Percentiles rank a stretch among this genome's conserved stretches.
phyloP scores from a whole-genome alignment of 202 grass and related monocot species.

The Digitaria exilis region DNA sequence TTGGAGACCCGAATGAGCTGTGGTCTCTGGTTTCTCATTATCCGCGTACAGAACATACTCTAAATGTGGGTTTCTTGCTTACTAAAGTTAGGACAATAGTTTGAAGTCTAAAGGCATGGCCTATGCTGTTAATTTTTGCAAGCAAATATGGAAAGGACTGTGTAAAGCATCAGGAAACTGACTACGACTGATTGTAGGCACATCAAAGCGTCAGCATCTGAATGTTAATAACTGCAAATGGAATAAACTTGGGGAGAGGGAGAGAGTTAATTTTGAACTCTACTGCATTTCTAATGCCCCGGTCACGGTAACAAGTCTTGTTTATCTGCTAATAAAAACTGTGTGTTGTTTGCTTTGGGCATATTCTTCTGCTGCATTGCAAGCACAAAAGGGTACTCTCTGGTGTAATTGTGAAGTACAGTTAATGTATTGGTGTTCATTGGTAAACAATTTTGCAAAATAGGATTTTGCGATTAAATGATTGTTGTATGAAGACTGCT shows the following conservation, averaged over 20 bases:
- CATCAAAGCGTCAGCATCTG: neutral
- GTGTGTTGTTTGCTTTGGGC: slow-evolving; percentile 7
- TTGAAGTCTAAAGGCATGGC: neutral
- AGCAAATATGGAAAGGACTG: neutral
- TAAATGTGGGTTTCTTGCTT: neutral
- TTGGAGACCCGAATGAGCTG: no score
- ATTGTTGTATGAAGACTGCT: neutral
- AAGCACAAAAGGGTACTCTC: neutral
- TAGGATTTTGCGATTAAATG: neutral
- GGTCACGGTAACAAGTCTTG: neutral
- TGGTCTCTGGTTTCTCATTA: neutral
- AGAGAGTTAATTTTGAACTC: neutral
- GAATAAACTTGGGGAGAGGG: neutral
- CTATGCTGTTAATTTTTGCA: neutral
- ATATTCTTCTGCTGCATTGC: neutral
- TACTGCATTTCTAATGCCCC: neutral
- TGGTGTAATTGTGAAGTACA: neutral
- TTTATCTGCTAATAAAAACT: neutral
- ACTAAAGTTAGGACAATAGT: neutral
- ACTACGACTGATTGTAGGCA: neutral
- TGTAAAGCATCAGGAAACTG: neutral
- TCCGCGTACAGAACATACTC: neutral
- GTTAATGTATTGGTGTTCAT: neutral
- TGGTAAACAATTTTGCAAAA: neutral
- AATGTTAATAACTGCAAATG: slow-evolving; percentile 12